Evolutionary conservation across 345 rosid species (phyloP), one percentile per base, ranked within the genome.

Genomic region (Citrus trifoliata): DNA sequence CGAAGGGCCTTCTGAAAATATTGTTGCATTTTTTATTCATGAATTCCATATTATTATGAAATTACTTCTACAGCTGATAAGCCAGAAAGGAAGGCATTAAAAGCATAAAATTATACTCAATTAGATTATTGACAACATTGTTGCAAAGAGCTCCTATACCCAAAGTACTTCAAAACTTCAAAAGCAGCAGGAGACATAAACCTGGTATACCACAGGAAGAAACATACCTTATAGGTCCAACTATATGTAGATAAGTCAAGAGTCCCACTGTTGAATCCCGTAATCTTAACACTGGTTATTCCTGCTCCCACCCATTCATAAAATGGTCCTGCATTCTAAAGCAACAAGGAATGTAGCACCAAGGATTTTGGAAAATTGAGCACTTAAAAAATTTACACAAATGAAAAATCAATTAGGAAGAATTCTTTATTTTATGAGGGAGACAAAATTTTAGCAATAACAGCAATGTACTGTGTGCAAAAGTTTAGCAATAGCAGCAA

Each of bases 291-390:
- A 83, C 90, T 91, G 37, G 92, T 88, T 67, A 91, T 82, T 75
- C 98, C 97, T 13, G 97, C 96, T 82, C 87, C 87, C 80, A 85
- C 76, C 89, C 90, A 95, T 85, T 95, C 99, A 78, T 95, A 93
- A 84, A 81, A 86, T 18, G 93, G 73, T 73, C 99, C 99, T 58
- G 97, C 99, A 85, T 86, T 95, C 99, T 95, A 86, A 80, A 69
- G 64, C 77, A 53, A 53, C 58, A 4, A 53, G 58, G 56, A 18
- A 51, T 18, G 56, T 14, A 87, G 68, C 37, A 82, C 58, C 27
- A 35, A 37, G 67, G 33, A 22, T 65, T 64, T 38, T 24, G 53
- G 53, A 62, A 61, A 40, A 65, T 51, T 40, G 21, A 70, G 21
- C 68, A 79, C 58, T 71, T 60, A 25, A 48, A 30, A 68, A 42